Conservation (phyloP, 2,329 filamentous ascomycete genomes). For the Botrytis galanthina region DNA sequence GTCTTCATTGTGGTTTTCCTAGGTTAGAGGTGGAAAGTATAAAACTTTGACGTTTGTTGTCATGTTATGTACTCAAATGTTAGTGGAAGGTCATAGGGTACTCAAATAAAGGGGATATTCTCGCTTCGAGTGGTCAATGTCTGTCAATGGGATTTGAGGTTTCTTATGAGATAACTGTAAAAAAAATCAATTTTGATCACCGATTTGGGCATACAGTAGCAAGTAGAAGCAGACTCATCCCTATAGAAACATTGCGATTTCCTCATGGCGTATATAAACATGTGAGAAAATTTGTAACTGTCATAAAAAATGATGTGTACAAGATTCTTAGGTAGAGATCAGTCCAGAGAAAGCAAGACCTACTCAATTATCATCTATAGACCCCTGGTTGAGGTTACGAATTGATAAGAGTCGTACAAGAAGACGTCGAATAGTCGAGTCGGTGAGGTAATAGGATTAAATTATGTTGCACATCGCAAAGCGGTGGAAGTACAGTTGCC, state of each 20-base stretch:
- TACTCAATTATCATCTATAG: fast-evolving
- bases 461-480: not conserved
- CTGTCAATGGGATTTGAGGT: not conserved
- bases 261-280: fast-evolving
- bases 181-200: not conserved
- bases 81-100: not conserved
- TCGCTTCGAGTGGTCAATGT: not conserved
- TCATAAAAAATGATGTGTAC: too few relatives aligned
- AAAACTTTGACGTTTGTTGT: not conserved
- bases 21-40: not conserved
- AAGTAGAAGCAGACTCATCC: not conserved
- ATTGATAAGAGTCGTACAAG: not conserved
- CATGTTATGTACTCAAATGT: not conserved
- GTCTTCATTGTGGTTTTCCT: too few relatives aligned
- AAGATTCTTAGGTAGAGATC: not conserved
- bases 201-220: not conserved
- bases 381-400: not conserved
- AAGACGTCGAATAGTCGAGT: too few relatives aligned
- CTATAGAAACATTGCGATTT: too few relatives aligned
- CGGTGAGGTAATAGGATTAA: not conserved
- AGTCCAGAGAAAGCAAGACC: not conserved
- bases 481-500: not conserved
- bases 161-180: not conserved
- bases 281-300: not conserved
- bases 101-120: not conserved